Conservation (phyloP, 1,284 basidiomycete genomes). For the Pulchroboletus neoregius region DNA sequence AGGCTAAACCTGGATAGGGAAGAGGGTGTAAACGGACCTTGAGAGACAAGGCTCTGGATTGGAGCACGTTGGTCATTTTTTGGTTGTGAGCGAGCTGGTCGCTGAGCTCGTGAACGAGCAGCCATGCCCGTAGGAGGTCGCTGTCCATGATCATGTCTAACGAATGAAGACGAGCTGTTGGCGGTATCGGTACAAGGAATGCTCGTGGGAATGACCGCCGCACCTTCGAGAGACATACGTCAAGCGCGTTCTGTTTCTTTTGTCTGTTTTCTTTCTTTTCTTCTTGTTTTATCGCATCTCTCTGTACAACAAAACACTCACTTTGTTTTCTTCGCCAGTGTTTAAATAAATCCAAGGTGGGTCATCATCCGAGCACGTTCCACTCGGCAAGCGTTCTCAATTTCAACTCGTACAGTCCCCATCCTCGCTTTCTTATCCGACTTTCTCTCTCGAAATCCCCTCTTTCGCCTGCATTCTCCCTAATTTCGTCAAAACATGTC, state of each 20-base stretch:
- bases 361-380: no score
- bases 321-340: no score
- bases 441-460: no score
- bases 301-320: neutral
- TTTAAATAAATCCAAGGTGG: no score
- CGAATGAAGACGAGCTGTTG: no score
- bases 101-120: constrained; percentile 75
- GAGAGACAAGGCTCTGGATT: constrained; percentile 71
- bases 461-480: no score
- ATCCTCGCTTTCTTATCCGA: constrained; percentile 29
- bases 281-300: no score
- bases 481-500: no score
- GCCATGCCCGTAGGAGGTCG: constrained; percentile 73
- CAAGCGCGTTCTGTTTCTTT: constrained; percentile 2
- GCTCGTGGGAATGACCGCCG: constrained; percentile 19
- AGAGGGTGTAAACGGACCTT: constrained; percentile 53
- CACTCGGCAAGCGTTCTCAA: no score
- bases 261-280: neutral
- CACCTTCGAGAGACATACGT: neutral
- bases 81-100: constrained; percentile 88
- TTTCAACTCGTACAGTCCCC: no score
- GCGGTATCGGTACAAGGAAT: neutral
- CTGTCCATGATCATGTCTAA: constrained; percentile 58
- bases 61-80: constrained; percentile 70
- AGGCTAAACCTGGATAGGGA: constrained; percentile 7